phyloP scores from a whole-genome alignment of 345 rosid species.

The Moricandia moricandioides region DNA sequence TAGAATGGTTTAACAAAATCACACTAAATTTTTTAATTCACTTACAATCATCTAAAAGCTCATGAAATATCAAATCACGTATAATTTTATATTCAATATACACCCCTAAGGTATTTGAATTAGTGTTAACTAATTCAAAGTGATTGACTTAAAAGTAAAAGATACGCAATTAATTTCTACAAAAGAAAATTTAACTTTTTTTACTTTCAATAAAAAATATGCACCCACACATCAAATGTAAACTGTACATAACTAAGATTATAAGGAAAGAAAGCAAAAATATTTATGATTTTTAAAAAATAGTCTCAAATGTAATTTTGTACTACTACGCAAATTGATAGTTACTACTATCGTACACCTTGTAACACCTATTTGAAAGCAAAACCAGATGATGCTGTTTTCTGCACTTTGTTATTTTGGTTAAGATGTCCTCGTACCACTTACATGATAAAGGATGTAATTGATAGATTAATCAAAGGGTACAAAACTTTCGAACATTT shows the following conservation, averaged over 20 bases:
- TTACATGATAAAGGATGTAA: neutral
- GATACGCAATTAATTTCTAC: neutral
- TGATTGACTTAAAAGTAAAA: too few species aligned
- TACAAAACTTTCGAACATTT: neutral
- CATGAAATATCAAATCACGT: too few species aligned
- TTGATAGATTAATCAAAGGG: too few species aligned
- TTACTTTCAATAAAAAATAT: too few species aligned
- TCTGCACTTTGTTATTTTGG: neutral
- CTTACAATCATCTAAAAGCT: too few species aligned
- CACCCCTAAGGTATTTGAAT: neutral
- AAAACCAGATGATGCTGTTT: neutral
- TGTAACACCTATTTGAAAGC: neutral
- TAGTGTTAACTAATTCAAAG: neutral
- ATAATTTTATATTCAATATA: too few species aligned
- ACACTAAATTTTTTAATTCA: too few species aligned
- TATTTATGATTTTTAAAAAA: neutral
- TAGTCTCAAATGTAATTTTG: neutral
- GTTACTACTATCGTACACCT: neutral
- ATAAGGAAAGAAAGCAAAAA: neutral
- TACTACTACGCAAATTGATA: neutral
- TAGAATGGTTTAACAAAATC: too few species aligned
- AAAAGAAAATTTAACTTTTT: too few species aligned
- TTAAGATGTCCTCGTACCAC: neutral
- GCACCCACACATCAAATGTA: neutral
- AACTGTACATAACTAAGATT: neutral